phyloP scores from a whole-genome alignment of 2,329 filamentous ascomycete genomes.

The Aschersonia sp. region DNA sequence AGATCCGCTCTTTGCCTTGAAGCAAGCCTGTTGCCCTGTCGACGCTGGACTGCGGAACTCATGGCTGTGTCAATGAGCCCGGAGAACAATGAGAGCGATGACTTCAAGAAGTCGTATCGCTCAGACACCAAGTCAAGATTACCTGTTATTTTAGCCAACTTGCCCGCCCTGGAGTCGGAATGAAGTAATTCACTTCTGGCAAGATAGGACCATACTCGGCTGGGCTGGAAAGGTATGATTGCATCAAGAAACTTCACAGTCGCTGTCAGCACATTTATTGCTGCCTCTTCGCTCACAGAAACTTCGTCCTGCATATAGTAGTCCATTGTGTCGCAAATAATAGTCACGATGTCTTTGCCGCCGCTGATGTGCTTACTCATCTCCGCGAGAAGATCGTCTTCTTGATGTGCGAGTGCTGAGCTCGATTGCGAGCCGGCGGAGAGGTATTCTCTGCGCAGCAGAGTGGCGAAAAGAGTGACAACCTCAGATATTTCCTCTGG shows the following conservation, averaged over 20 bases:
- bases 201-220: conserved; percentile 81
- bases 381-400: conserved; percentile 37
- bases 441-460: conserved; percentile 41
- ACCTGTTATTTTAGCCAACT: conserved; percentile 66
- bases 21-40: conserved; percentile 34
- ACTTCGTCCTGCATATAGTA: conserved; percentile 44
- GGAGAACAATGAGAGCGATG: conserved; percentile 60
- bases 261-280: conserved; percentile 50
- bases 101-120: conserved; percentile 62
- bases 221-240: conserved; percentile 59
- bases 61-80: conserved; percentile 63
- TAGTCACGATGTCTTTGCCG: conserved; percentile 60
- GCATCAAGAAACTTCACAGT: conserved; percentile 71
- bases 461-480: conserved; percentile 56
- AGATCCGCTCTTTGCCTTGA: conserved; percentile 29
- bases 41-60: conserved; percentile 51
- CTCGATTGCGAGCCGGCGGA: conserved; percentile 14
- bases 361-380: conserved; percentile 37
- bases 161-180: conserved; percentile 59
- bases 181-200: conserved; percentile 68
- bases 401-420: conserved; percentile 17
- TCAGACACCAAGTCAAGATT: conserved; percentile 65
- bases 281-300: conserved; percentile 42
- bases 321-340: conserved; percentile 79
- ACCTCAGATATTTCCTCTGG: conserved; percentile 55